A percentile compares a stretch with the other conserved stretches of the same genome.
These are phyloP conservation scores for Ricinus communis DNA, from an alignment of 345 rosid genomes.

Conservation along the genomic window DNA sequence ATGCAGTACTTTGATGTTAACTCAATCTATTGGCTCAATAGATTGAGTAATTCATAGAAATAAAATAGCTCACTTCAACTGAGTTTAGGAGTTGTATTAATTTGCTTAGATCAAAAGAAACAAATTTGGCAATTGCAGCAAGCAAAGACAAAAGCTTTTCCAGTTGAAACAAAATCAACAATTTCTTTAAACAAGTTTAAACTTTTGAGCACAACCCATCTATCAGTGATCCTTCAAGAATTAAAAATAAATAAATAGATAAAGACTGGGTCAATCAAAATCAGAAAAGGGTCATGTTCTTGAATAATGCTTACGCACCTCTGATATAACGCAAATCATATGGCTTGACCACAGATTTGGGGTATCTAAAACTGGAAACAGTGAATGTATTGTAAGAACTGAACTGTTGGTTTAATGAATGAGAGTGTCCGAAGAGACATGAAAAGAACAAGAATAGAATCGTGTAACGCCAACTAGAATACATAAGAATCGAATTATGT, in stretches of 20 bases:
- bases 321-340: conserved; percentile 69
- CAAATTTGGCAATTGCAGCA: no score
- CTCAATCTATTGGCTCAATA: no score
- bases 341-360: conserved; percentile 55
- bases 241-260: background rate
- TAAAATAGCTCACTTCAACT: no score
- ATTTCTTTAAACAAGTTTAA: no score
- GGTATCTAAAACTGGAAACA: conserved; percentile 69
- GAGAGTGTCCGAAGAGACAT: conserved; percentile 21
- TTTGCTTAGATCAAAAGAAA: no score
- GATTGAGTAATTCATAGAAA: no score
- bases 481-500: conserved; percentile 32
- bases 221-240: no score
- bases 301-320: conserved; percentile 37
- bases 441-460: conserved; percentile 27
- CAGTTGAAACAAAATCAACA: no score
- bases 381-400: conserved; percentile 41
- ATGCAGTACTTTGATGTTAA: no score
- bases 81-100: no score
- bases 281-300: background rate
- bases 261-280: background rate
- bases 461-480: conserved; percentile 18
- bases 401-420: conserved; percentile 27
- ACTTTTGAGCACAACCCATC: no score
- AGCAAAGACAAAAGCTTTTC: no score